phyloP scores from a whole-genome alignment of 805 yeast genomes.

The Metschnikowia shivogae region DNA sequence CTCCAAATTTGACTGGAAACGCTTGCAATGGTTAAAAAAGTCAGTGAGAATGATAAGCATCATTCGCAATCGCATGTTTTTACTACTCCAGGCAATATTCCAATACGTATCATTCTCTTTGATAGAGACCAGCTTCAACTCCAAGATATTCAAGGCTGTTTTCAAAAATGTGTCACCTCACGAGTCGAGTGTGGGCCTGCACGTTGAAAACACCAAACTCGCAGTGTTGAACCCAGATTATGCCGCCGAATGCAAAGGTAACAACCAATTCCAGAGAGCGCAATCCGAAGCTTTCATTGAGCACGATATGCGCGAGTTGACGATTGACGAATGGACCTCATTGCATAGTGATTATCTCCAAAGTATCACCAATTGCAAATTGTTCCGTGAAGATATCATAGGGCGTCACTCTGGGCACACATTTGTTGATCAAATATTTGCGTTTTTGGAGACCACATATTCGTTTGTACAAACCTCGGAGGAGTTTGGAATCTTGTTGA shows the following conservation, averaged over 20 bases:
- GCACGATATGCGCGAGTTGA: conserved; percentile 11
- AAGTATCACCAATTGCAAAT: conserved; percentile 26
- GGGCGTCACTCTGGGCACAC: conserved; percentile 30
- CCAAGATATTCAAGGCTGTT: conserved; percentile 20
- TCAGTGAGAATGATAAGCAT: conserved; percentile 33
- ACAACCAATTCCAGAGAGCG: not conserved
- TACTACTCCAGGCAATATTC: conserved; percentile 39
- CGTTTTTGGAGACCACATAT: conserved; percentile 27
- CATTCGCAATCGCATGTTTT: conserved; percentile 36
- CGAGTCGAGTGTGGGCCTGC: not conserved
- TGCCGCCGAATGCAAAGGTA: not conserved
- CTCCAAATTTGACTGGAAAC: not conserved
- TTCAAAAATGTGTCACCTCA: conserved; percentile 12
- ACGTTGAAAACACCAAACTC: conserved; percentile 5
- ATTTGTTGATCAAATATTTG: conserved; percentile 32
- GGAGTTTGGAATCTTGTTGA: conserved; percentile 28
- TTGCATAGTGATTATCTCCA: conserved; percentile 14
- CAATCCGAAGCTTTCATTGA: not conserved
- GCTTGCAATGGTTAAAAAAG: conserved; percentile 25
- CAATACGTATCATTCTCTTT: conserved; percentile 44
- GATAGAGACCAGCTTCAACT: conserved; percentile 39
- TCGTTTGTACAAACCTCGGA: conserved; percentile 32
- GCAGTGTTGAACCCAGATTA: conserved; percentile 11
- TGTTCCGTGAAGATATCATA: conserved; percentile 26
- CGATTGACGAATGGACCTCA: conserved; percentile 15